These are phyloP conservation scores for Paspalum notatum DNA, from an alignment of 176 grass and related monocot species.

Conservation along the genomic window DNA sequence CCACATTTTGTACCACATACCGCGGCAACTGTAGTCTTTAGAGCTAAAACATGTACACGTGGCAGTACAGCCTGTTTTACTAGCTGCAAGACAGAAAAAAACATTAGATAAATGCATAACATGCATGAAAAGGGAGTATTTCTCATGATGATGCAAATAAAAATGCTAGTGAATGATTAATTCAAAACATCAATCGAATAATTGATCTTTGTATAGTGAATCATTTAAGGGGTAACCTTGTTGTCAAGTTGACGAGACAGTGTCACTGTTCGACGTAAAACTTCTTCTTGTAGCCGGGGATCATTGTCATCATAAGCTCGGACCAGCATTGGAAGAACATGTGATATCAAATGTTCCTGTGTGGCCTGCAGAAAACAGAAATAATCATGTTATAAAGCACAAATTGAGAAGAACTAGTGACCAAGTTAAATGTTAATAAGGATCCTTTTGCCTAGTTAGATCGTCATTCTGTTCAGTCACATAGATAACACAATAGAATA, in stretches of 20 bases:
- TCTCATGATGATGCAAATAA: neutral
- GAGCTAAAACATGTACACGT: slow-evolving; percentile 92
- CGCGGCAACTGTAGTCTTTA: slow-evolving; percentile 94
- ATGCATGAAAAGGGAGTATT: too few species aligned
- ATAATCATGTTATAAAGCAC: neutral
- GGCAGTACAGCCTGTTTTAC: slow-evolving; percentile 89
- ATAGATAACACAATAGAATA: slow-evolving; percentile 12
- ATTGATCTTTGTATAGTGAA: slow-evolving; percentile 11
- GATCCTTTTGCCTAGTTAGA: slow-evolving; percentile 13
- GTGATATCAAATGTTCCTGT: slow-evolving; percentile 81
- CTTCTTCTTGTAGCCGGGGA: slow-evolving; percentile 97
- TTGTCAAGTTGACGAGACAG: slow-evolving; percentile 78
- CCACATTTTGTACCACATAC: slow-evolving; percentile 52
- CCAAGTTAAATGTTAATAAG: slow-evolving; percentile 3
- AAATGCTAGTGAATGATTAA: too few species aligned
- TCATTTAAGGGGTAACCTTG: slow-evolving; percentile 56
- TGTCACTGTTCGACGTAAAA: slow-evolving; percentile 71
- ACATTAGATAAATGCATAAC: slow-evolving; percentile 10
- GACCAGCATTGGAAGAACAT: slow-evolving; percentile 90
- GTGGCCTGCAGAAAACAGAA: slow-evolving; percentile 54
- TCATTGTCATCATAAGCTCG: slow-evolving; percentile 97
- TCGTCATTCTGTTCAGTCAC: slow-evolving; percentile 4
- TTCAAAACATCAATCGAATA: slow-evolving; percentile 29
- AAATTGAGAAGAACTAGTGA: slow-evolving; percentile 8
- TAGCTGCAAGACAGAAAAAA: slow-evolving; percentile 59